Evolutionary conservation across 495 filamentous ascomycete species (phyloP).

Genomic region (Penicillium bovifimosum): DNA sequence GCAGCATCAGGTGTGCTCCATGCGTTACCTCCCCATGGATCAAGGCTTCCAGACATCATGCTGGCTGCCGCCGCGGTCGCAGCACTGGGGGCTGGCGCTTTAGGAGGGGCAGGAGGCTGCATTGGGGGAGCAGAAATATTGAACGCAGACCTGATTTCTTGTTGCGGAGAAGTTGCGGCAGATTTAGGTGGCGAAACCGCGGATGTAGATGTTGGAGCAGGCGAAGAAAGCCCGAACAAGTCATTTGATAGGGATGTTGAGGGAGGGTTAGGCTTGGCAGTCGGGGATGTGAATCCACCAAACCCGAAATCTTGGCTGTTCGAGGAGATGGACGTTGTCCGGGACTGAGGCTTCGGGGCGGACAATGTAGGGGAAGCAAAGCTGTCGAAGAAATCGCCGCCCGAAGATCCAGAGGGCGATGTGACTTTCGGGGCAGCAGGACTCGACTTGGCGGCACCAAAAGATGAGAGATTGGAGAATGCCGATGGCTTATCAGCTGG

Average conservation of each 20-base stretch:
- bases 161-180: slow-evolving; percentile 32
- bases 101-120: slow-evolving; percentile 38
- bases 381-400: slow-evolving; percentile 74
- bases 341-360: slow-evolving; percentile 39
- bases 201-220: slow-evolving; percentile 41
- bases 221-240: slow-evolving; percentile 74
- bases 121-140: slow-evolving; percentile 62
- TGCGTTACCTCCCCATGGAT: slow-evolving; percentile 48
- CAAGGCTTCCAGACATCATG: slow-evolving; percentile 34
- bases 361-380: slow-evolving; percentile 52
- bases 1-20: slow-evolving; percentile 47
- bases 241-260: slow-evolving; percentile 51
- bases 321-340: slow-evolving; percentile 40
- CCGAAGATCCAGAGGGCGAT: slow-evolving; percentile 48
- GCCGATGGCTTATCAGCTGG: slow-evolving; percentile 55
- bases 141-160: slow-evolving; percentile 61
- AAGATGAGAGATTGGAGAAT: slow-evolving; percentile 66
- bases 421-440: slow-evolving; percentile 48
- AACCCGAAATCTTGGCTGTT: slow-evolving; percentile 52
- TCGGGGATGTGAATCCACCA: slow-evolving; percentile 37
- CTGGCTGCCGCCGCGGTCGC: slow-evolving; percentile 29
- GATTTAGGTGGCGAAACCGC: slow-evolving; percentile 41
- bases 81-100: slow-evolving; percentile 28
- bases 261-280: slow-evolving; percentile 40
- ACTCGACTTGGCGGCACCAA: slow-evolving; percentile 51